phyloP scores from a whole-genome alignment of 2,329 filamentous ascomycete genomes.

The Capronia americana region DNA sequence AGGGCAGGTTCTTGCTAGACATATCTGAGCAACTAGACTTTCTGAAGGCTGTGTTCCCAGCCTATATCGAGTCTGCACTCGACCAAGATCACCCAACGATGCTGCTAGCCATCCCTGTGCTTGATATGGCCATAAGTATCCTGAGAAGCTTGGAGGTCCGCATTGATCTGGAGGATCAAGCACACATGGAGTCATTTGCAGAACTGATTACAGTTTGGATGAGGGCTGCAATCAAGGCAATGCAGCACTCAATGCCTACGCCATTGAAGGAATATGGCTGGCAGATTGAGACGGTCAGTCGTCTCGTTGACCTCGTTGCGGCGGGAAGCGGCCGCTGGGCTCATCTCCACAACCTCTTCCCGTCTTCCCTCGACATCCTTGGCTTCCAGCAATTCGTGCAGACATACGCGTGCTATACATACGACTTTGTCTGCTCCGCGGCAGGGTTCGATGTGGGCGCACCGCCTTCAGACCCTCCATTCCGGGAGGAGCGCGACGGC shows the following conservation, averaged over 20 bases:
- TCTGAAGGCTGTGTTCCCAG: conserved; percentile 34
- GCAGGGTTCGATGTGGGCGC: not conserved
- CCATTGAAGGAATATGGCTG: not conserved
- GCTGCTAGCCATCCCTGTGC: conserved; percentile 17
- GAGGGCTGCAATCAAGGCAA: conserved; percentile 21
- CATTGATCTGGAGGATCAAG: conserved; percentile 27
- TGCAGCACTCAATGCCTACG: conserved; percentile 7
- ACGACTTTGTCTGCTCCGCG: conserved; percentile 23
- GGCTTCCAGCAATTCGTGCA: conserved; percentile 23
- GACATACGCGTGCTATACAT: conserved; percentile 20
- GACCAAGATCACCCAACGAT: not conserved
- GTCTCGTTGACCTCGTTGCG: conserved; percentile 20
- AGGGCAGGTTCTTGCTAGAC: conserved; percentile 28
- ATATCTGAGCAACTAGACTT: conserved; percentile 29
- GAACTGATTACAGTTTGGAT: conserved; percentile 16
- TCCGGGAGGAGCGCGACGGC: conserved; percentile 11
- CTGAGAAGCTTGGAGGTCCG: conserved; percentile 25
- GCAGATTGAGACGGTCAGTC: conserved; percentile 11
- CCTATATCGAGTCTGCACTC: conserved; percentile 25
- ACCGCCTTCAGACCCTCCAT: conserved; percentile 14
- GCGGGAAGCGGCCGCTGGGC: conserved; percentile 28
- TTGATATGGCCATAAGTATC: conserved; percentile 11
- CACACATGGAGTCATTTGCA: conserved; percentile 29
- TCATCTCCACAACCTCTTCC: conserved; percentile 25
- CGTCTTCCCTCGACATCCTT: conserved; percentile 14